Evolutionary conservation across 768 basidiomycete species (phyloP).

Genomic region (Collybia sordida): DNA sequence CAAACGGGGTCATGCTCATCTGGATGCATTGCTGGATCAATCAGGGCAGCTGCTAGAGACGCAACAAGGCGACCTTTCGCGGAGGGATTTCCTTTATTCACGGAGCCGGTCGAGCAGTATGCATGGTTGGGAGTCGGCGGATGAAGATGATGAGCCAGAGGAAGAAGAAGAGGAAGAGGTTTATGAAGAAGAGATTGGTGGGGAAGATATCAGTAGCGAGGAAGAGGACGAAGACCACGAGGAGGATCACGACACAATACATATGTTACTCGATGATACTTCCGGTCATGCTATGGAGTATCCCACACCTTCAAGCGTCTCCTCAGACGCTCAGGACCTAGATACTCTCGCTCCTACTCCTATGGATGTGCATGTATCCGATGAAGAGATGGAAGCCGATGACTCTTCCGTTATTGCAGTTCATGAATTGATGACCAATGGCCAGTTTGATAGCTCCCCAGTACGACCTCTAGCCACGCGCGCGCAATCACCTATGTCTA

Average conservation of each 20-base stretch:
- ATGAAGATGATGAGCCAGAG: slow-evolving; percentile 24
- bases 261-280: slow-evolving; percentile 12
- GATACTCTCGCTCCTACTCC: neutral
- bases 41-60: slow-evolving; percentile 85
- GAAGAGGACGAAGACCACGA: slow-evolving; percentile 13
- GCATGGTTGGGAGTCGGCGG: slow-evolving; percentile 31
- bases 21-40: slow-evolving; percentile 88
- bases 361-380: neutral
- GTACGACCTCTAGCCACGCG: neutral
- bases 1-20: slow-evolving; percentile 76
- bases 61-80: slow-evolving; percentile 70
- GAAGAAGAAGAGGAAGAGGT: slow-evolving; percentile 30
- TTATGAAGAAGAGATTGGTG: slow-evolving; percentile 25
- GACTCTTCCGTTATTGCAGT: neutral
- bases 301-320: neutral
- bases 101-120: slow-evolving; percentile 61
- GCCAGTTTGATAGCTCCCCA: slow-evolving; percentile 2
- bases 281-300: neutral
- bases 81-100: slow-evolving; percentile 43
- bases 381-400: slow-evolving; percentile 4
- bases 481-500: neutral
- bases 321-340: neutral
- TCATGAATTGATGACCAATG: slow-evolving; percentile 3
- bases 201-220: slow-evolving; percentile 9
- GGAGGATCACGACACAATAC: slow-evolving; percentile 15